Evolutionary conservation across 2,329 filamentous ascomycete species (phyloP).

Genomic region (Coniochaeta hoffmannii): DNA sequence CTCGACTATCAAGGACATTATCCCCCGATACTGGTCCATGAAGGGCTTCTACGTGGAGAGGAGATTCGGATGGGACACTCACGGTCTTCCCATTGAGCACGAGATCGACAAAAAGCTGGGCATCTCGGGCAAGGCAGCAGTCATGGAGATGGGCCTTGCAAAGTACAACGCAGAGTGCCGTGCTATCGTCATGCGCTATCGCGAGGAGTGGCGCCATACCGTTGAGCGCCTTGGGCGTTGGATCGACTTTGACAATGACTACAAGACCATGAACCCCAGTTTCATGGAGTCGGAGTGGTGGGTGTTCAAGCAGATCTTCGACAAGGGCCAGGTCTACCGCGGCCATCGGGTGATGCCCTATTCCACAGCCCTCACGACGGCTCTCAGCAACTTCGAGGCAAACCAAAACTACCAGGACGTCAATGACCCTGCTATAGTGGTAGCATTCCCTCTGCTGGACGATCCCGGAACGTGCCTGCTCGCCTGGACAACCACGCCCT

Average conservation of each 20-base stretch:
- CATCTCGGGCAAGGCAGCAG: conserved; percentile 76
- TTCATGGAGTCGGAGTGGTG: conserved; percentile 98
- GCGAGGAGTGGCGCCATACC: conserved; percentile 78
- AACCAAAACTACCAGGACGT: conserved; percentile 93
- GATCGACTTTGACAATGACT: conserved; percentile 98
- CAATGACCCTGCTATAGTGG: conserved; percentile 82
- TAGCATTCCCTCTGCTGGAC: conserved; percentile 76
- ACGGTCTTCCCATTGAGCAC: conserved; percentile 90
- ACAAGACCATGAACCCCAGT: conserved; percentile 92
- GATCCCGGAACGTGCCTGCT: conserved; percentile 70
- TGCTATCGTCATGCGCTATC: conserved; percentile 88
- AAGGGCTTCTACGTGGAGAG: conserved; percentile 89
- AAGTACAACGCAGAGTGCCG: conserved; percentile 90
- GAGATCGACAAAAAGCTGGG: conserved; percentile 96
- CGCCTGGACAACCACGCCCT: conserved; percentile 80
- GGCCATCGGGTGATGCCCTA: conserved; percentile 93
- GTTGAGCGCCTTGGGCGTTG: conserved; percentile 86
- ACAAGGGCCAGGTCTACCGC: conserved; percentile 84
- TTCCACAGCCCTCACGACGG: conserved; percentile 82
- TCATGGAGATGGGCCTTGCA: conserved; percentile 76
- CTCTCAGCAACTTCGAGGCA: conserved; percentile 88
- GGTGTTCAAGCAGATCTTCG: conserved; percentile 89
- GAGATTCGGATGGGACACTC: conserved; percentile 90
- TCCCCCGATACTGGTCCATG: conserved; percentile 96
- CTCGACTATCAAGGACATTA: conserved; percentile 95